Conservation (phyloP, 805 yeast species). For the Barnettozyma salicaria region DNA sequence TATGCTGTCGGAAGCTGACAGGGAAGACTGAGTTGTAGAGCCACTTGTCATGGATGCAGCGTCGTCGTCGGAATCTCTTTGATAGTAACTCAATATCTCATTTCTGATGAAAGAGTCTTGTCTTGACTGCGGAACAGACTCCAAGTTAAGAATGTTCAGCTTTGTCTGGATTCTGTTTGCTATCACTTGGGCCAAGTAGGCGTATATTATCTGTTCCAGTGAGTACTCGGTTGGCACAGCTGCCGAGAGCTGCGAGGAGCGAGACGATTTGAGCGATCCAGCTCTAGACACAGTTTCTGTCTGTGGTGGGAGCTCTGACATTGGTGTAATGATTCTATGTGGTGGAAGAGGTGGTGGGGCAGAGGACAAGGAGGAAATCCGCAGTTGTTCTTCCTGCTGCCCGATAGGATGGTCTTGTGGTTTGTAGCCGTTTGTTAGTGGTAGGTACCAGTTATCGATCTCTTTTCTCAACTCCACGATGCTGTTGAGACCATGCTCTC, state of each 20-base stretch:
- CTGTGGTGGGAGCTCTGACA: slow-evolving; percentile 1
- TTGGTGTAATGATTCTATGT: slow-evolving; percentile 14
- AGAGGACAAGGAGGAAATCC: too few relatives aligned
- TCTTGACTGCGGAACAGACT: slow-evolving; percentile 4
- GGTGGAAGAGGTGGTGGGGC: slow-evolving; percentile 23
- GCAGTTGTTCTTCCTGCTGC: too few relatives aligned
- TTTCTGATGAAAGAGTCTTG: slow-evolving; percentile 6
- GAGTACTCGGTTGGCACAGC: slow-evolving; percentile 7
- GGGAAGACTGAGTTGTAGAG: not conserved
- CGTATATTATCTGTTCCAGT: slow-evolving; percentile 2
- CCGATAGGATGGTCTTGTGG: not conserved
- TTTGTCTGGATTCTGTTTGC: slow-evolving; percentile 23
- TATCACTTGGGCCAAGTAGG: slow-evolving; percentile 17
- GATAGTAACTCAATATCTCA: not conserved
- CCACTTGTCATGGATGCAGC: not conserved
- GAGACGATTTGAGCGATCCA: too few relatives aligned
- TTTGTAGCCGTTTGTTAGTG: not conserved
- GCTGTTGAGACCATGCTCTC: slow-evolving; percentile 13
- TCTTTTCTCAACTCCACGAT: slow-evolving; percentile 26
- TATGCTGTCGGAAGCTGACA: not conserved
- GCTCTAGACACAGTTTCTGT: not conserved
- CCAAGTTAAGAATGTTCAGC: slow-evolving; percentile 7
- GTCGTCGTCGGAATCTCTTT: not conserved
- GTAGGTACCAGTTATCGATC: slow-evolving; percentile 17
- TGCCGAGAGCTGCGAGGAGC: slow-evolving; percentile 12